Evolutionary conservation across 371 early-diverging fungal species (phyloP), one percentile per base, ranked within the genome.

Genomic region (Zychaea mexicana): DNA sequence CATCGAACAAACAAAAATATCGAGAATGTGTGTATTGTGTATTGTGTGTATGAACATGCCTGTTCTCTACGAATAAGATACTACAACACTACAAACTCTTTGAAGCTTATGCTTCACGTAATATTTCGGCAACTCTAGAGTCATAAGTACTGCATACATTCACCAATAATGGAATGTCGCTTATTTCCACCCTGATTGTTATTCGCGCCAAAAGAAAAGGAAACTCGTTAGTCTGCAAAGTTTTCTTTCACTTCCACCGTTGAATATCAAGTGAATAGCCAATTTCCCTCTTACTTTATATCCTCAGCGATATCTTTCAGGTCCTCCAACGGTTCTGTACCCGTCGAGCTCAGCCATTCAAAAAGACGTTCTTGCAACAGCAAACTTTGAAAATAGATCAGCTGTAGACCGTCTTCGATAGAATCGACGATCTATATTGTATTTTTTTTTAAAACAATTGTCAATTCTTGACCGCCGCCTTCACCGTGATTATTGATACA

Each of bases 121-220:
- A 24, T 17, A 74, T 47, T 2, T 74, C 68, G 64, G 72, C 64
- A 30, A 74, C 70, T 38, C 69, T 75, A 28, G 52, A 62, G 49
- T 76, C 78, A 33, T 76, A 78, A 4, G 78, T 76, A 61, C 78
- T 67, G 58, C 78, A 76, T 2, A 78, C 68, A 60, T 78, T 78
- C 22, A 73, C 52, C 21, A 81, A 60, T 4, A 81, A 64, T 21
- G 75, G 73, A 57, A 81, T 63, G 65, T 81, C 81, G 46, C 61
- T 73, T 38, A 64, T 63, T 39, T 73, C 61, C 27, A 78, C 66
- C n/a, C 73, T 76, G 52, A 2, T 10, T 21, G n/a, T n/a, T n/a
- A n/a, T n/a, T n/a, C n/a, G n/a, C n/a, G n/a, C n/a, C n/a, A n/a
- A n/a, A n/a, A 10, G 0, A 22, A n/a, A 22, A 13, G 6, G 24